Evolutionary conservation across 1,284 basidiomycete genomes (phyloP).

Genomic region (Porphyrellus sp.): DNA sequence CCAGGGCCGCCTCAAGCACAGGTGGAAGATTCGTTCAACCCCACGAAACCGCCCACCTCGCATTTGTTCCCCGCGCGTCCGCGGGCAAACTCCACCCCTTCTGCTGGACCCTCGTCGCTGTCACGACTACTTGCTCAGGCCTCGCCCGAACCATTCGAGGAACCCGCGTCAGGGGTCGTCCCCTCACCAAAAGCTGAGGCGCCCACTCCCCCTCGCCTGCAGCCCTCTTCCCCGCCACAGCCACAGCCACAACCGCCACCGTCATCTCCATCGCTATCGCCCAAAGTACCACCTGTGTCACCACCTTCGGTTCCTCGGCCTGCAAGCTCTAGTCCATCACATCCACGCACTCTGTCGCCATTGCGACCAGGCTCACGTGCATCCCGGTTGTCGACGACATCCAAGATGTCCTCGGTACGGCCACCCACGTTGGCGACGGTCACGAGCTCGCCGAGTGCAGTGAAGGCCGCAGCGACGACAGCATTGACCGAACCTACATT

Average conservation of each 20-base stretch:
- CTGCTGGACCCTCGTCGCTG: conserved; percentile 68
- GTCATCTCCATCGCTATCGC: conserved; percentile 37
- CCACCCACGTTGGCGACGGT: conserved; percentile 53
- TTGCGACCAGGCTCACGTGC: conserved; percentile 65
- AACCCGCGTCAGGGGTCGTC: conserved; percentile 28
- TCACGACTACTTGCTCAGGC: conserved; percentile 75
- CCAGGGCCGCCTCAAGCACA: conserved; percentile 61
- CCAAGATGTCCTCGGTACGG: conserved; percentile 57
- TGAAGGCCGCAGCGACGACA: conserved; percentile 66
- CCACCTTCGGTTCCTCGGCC: conserved; percentile 32
- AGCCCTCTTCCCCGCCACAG: conserved; percentile 1
- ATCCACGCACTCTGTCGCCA: conserved; percentile 46
- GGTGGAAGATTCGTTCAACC: conserved; percentile 63
- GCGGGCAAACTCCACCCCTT: conserved; percentile 65
- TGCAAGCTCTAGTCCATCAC: conserved; percentile 25
- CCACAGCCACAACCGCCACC: conserved; percentile 31
- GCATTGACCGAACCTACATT: conserved; percentile 57
- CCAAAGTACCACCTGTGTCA: conserved; percentile 23
- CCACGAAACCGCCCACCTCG: conserved; percentile 58
- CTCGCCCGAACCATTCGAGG: conserved; percentile 38
- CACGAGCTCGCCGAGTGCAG: conserved; percentile 37
- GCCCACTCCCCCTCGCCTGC: conserved; percentile 1
- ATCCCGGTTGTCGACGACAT: conserved; percentile 62
- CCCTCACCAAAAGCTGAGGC: conserved; percentile 25
- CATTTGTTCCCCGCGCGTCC: conserved; percentile 59